These are phyloP conservation scores for Solanum hybrid DNA, from an alignment of 305 asterid genomes.

Conservation along the genomic window DNA sequence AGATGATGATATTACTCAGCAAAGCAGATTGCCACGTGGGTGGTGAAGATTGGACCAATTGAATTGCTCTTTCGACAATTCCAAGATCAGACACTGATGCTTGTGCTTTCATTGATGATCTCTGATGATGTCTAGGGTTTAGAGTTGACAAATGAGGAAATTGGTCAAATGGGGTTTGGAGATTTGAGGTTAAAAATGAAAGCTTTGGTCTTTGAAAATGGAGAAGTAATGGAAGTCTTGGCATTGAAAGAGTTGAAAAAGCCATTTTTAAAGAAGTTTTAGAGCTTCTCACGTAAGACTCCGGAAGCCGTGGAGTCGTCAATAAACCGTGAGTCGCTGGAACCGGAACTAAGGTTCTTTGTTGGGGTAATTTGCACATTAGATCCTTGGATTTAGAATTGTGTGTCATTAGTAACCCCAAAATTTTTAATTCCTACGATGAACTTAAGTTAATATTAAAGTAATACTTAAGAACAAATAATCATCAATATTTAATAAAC, in stretches of 20 bases:
- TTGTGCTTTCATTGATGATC: constrained; percentile 21
- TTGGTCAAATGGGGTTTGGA: constrained; percentile 21
- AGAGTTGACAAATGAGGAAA: background rate
- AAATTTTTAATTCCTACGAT: too few relatives aligned
- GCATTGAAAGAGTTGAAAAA: background rate
- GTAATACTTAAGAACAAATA: too few relatives aligned
- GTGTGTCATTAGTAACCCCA: background rate
- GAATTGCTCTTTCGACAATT: constrained; percentile 43
- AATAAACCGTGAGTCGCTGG: background rate
- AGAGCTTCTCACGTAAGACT: background rate
- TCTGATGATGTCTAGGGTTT: constrained; percentile 20
- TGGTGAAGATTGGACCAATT: constrained; percentile 52
- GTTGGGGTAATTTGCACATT: background rate
- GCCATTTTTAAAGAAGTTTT: constrained; percentile 28
- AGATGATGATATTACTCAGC: constrained; percentile 46
- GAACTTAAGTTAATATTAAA: too few relatives aligned
- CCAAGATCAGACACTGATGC: constrained; percentile 39
- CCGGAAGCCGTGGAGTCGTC: background rate
- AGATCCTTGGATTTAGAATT: background rate
- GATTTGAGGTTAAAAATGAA: constrained; percentile 17
- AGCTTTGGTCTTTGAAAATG: constrained; percentile 6
- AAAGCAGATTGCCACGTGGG: constrained; percentile 81
- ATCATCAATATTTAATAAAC: too few relatives aligned
- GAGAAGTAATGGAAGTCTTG: constrained; percentile 5
- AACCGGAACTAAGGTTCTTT: background rate